These are phyloP conservation scores for Panaeolus cyanescens DNA, from an alignment of 768 basidiomycete species.

Conservation along the genomic window DNA sequence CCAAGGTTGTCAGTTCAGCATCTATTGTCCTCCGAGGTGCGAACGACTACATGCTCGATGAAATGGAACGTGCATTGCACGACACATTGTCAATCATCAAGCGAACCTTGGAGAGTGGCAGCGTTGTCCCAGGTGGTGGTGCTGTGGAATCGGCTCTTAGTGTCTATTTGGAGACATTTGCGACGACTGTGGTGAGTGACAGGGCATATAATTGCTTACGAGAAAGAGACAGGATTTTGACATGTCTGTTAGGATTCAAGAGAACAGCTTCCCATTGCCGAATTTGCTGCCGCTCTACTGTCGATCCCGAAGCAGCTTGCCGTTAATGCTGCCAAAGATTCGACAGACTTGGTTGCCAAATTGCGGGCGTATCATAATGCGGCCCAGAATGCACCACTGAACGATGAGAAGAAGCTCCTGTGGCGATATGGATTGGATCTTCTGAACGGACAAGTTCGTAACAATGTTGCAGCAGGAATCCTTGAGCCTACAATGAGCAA, in stretches of 20 bases:
- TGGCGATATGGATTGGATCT: conserved; percentile 95
- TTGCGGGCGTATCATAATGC: conserved; percentile 96
- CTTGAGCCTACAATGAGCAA: conserved; percentile 97
- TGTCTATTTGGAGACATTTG: conserved; percentile 98
- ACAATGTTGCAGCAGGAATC: conserved; percentile 92
- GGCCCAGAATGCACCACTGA: conserved; percentile 87
- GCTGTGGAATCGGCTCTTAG: conserved; percentile 96
- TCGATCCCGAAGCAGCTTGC: conserved; percentile 97
- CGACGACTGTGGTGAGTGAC: conserved; percentile 84
- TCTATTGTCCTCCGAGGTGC: conserved; percentile 95
- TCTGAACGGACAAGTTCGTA: conserved; percentile 90
- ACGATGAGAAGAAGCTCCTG: conserved; percentile 89
- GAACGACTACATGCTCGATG: conserved; percentile 99
- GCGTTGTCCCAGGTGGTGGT: conserved; percentile 96
- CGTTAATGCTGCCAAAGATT: conserved; percentile 98
- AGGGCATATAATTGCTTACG: conserved; percentile 6
- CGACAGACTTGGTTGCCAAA: conserved; percentile 96
- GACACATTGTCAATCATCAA: conserved; percentile 96
- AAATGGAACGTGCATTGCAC: conserved; percentile 97
- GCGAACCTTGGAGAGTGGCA: conserved; percentile 93
- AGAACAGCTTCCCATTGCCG: conserved; percentile 98
- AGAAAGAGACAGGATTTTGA: conserved; percentile 1
- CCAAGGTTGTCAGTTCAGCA: conserved; percentile 91
- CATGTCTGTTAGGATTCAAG: conserved; percentile 76
- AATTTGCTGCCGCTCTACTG: conserved; percentile 91